Evolutionary conservation across 768 basidiomycete species (phyloP).

Genomic region (Mrakia blollopis): DNA sequence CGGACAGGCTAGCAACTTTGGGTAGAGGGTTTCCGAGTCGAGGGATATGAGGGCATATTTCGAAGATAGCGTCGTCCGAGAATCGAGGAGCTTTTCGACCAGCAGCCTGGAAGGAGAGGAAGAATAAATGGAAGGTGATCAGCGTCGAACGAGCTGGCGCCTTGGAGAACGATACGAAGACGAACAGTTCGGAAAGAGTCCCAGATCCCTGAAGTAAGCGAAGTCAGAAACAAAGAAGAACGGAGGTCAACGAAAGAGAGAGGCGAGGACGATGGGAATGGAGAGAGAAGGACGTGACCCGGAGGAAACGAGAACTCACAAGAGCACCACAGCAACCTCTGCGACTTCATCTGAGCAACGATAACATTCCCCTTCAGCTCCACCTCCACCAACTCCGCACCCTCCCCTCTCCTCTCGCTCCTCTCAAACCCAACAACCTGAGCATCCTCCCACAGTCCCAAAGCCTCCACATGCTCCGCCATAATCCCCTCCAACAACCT

Average conservation of each 20-base stretch:
- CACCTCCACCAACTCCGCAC: background rate
- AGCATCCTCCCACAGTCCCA: background rate
- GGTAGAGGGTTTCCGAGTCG: background rate
- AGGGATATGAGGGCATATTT: background rate
- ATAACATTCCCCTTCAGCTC: background rate
- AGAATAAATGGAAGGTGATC: background rate
- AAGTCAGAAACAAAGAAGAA: background rate
- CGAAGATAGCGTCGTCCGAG: background rate
- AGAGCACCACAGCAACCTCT: background rate
- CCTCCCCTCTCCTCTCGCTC: background rate
- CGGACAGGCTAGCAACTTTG: background rate
- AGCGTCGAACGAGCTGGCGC: background rate
- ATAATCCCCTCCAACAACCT: background rate
- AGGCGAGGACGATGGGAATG: too few species aligned
- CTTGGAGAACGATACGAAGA: background rate
- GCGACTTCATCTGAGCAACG: background rate
- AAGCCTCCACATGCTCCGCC: background rate
- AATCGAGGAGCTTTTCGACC: background rate
- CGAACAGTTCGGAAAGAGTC: background rate
- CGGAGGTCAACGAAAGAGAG: too few species aligned
- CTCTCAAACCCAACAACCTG: background rate
- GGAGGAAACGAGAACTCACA: background rate
- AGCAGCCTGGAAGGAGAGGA: background rate
- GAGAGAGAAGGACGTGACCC: too few species aligned
- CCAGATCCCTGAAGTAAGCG: background rate